Percentiles rank a stretch among this genome's conserved stretches.
Evolutionary conservation across 257 asterid species (phyloP).

Genomic region (Eucommia ulmoides): DNA sequence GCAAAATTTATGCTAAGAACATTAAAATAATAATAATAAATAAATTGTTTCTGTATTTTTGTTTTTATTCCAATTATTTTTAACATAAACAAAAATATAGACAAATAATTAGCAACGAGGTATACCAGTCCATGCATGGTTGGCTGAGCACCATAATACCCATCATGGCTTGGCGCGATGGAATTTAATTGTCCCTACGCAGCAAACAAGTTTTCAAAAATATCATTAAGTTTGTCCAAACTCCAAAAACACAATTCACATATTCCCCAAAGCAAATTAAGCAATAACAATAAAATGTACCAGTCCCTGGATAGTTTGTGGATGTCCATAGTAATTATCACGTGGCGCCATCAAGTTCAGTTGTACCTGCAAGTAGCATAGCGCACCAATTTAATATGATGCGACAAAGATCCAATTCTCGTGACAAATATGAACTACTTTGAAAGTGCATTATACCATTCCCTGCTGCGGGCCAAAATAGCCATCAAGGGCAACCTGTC

Average conservation of each 20-base stretch:
- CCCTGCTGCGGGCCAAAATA: constrained; percentile 20
- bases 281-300: constrained; percentile 4
- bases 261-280: not conserved
- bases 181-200: constrained; percentile 22
- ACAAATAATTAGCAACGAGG: not conserved
- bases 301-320: constrained; percentile 21
- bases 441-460: constrained; percentile 13
- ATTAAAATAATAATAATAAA: not conserved
- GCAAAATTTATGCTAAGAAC: not conserved
- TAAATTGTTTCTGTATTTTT: too few relatives aligned
- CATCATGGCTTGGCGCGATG: constrained; percentile 20
- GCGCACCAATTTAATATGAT: not conserved
- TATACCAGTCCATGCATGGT: constrained; percentile 22
- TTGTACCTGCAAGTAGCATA: constrained; percentile 11
- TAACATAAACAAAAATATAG: not conserved
- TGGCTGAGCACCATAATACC: constrained; percentile 24
- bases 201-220: constrained; percentile 3
- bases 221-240: constrained; percentile 2
- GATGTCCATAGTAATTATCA: constrained; percentile 16
- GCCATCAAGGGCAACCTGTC: constrained; percentile 12
- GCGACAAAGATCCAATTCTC: not conserved
- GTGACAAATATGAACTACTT: constrained; percentile 2
- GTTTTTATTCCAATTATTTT: too few relatives aligned
- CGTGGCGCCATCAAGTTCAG: constrained; percentile 13
- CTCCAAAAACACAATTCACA: constrained; percentile 1